Percentiles rank a stretch among this genome's conserved stretches.
Conservation (phyloP, 495 filamentous ascomycete genomes). For the Penicillium lagena region DNA sequence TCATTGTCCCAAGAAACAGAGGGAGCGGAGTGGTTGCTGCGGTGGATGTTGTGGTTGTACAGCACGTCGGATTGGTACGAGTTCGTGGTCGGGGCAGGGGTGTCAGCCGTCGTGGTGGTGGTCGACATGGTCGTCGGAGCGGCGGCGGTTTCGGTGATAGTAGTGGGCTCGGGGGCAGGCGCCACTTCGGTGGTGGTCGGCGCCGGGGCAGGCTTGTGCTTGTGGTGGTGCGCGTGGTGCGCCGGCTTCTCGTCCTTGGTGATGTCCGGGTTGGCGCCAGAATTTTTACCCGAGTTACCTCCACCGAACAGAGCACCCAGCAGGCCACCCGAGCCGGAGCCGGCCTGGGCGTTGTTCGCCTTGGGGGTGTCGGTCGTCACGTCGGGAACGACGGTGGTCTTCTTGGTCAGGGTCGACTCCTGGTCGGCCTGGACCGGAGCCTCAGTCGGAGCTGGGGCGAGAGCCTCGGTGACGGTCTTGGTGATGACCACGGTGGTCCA, state of each 20-base stretch:
- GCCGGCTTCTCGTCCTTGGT: too few relatives aligned
- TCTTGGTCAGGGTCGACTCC: conserved; percentile 12
- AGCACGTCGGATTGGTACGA: conserved; percentile 45
- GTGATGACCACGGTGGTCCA: conserved; percentile 55
- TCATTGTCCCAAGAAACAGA: conserved; percentile 56
- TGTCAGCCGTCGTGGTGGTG: conserved; percentile 19
- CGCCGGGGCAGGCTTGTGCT: conserved; percentile 6
- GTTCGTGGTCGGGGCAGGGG: conserved; percentile 13
- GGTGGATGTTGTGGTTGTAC: conserved; percentile 79
- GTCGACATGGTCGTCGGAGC: conserved; percentile 3
- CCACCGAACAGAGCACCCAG: too few relatives aligned
- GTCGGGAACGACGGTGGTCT: conserved; percentile 12
- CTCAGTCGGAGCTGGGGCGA: conserved; percentile 5
- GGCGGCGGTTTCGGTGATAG: conserved; percentile 12
- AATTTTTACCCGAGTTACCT: too few relatives aligned
- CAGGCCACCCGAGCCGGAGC: too few relatives aligned
- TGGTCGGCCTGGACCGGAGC: conserved; percentile 8
- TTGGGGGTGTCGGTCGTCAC: conserved; percentile 1
- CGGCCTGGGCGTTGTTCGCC: neutral
- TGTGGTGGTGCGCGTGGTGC: too few relatives aligned
- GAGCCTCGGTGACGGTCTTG: conserved; percentile 41
- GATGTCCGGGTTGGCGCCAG: too few relatives aligned
- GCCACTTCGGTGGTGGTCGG: conserved; percentile 6
- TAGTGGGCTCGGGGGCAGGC: conserved; percentile 18
- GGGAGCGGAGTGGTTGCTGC: conserved; percentile 69